phyloP scores from a whole-genome alignment of 176 grass and related monocot species.

The Urochloa ruziziensis region DNA sequence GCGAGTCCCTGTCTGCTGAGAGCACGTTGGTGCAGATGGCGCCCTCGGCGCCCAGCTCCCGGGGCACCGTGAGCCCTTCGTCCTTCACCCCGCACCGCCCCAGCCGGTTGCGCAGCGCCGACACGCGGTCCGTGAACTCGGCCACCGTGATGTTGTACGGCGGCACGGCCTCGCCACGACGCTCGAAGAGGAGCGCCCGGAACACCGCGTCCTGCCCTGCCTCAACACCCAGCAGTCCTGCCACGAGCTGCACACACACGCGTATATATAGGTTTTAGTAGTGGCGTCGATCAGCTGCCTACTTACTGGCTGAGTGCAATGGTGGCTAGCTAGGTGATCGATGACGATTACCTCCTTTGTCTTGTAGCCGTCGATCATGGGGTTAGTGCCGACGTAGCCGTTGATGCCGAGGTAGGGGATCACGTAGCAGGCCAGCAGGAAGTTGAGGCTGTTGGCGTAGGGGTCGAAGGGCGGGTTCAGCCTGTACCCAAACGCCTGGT shows the following conservation, averaged over 20 bases:
- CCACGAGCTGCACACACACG: slow-evolving; percentile 39
- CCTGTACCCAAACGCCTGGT: slow-evolving; percentile 49
- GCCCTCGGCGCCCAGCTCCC: slow-evolving; percentile 49
- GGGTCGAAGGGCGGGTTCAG: slow-evolving; percentile 79
- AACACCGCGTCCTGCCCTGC: slow-evolving; percentile 63
- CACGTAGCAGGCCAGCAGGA: slow-evolving; percentile 56
- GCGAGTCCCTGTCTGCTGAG: slow-evolving; percentile 61
- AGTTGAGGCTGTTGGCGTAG: slow-evolving; percentile 55
- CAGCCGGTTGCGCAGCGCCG: slow-evolving; percentile 50
- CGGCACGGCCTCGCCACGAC: slow-evolving; percentile 29
- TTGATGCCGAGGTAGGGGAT: slow-evolving; percentile 80
- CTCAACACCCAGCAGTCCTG: slow-evolving; percentile 55
- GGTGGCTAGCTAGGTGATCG: no score
- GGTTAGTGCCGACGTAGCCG: slow-evolving; percentile 63
- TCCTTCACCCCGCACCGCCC: slow-evolving; percentile 69
- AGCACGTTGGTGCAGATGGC: slow-evolving; percentile 61
- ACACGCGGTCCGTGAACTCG: slow-evolving; percentile 60
- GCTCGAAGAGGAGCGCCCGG: slow-evolving; percentile 52
- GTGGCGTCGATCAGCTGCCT: no score
- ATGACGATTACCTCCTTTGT: slow-evolving; percentile 49
- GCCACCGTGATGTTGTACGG: slow-evolving; percentile 70
- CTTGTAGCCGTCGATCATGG: slow-evolving; percentile 53
- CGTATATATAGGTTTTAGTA: no score
- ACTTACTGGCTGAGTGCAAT: no score
- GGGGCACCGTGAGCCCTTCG: slow-evolving; percentile 69